Evolutionary conservation across 2,329 filamentous ascomycete genomes (phyloP), one percentile per base, ranked within the genome.

Genomic region (Cercospora citrullina): DNA sequence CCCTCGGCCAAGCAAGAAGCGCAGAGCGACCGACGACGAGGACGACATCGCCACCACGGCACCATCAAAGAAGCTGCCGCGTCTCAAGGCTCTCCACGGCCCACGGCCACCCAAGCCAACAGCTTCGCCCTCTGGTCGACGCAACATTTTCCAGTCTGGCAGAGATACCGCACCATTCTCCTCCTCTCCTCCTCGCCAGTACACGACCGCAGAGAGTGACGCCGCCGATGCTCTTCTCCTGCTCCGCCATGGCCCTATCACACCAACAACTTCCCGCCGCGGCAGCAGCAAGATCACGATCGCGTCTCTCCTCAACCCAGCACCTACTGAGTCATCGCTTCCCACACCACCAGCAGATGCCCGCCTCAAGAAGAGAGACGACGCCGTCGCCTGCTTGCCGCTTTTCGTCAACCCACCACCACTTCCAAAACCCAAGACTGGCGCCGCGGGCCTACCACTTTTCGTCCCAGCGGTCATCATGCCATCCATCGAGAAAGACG

Each of bases 71-170:
- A 62, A 62, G 42, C 7, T 48, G 36, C 60, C 60, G 3, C 60
- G 60, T 18, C 39, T 62, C 36, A 48, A 48, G 26, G 60, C 60
- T 28, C 60, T 62, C 26, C 60, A 62, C 60, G 39, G 60, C 14
- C 60, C 39, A 18, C 60, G 60, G 5, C 36, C 28, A 30, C 55
- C 55, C 6, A 59, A 59, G 55, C 55, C 55, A 16, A 14, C 55
- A 1, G 18, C 28, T 59, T 59, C 31, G 28, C 28, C 28, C 16
- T 31, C 55, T 7, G 26, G 7, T 30, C 28, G 31, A 4, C 16
- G 31, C 28, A 18, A 18, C 31, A n/a, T n/a, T 21, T 36, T 59
- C 30, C 1, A 9, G 9, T 59, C 55, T 36, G 31, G 55, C 55
- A 59, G 55, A 59, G 16, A 59, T 2, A 33, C 30, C 28, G 21